These are phyloP conservation scores for Melaleuca alternifolia DNA, from an alignment of 345 rosid genomes.

Conservation along the genomic window DNA sequence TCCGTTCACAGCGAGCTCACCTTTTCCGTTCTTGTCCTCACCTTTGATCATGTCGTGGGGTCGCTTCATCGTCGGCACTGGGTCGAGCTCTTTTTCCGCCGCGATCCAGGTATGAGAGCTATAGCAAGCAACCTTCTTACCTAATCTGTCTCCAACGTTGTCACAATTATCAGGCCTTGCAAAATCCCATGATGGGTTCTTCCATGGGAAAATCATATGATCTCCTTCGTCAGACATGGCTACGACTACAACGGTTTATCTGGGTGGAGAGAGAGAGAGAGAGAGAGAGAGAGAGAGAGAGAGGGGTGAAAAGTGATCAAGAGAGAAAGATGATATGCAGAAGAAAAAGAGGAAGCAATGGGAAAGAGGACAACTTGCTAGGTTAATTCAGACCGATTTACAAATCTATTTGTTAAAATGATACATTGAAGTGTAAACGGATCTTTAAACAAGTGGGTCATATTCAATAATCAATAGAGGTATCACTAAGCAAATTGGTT, in stretches of 20 bases:
- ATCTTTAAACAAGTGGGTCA: neutral
- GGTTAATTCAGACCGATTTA: neutral
- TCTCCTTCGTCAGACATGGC: neutral
- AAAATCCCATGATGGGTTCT: neutral
- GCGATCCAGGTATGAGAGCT: neutral
- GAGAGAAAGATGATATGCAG: neutral
- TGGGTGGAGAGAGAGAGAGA: neutral
- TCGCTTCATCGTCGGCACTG: neutral
- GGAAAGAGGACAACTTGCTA: neutral
- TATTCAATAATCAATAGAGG: neutral
- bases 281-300: accelerated
- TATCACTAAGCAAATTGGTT: neutral
- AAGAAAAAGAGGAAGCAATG: neutral
- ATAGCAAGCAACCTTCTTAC: neutral
- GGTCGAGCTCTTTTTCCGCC: neutral
- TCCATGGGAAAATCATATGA: neutral
- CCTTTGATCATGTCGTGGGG: neutral
- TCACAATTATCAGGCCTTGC: neutral
- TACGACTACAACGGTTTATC: neutral
- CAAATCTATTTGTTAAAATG: neutral
- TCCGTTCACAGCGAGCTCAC: neutral
- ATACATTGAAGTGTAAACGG: neutral
- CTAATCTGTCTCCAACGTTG: neutral
- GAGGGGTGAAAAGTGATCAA: neutral
- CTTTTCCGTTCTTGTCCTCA: neutral